Base-by-base conservation (phyloP, 441 rosid genomes). In the Jatropha podagrica region DNA sequence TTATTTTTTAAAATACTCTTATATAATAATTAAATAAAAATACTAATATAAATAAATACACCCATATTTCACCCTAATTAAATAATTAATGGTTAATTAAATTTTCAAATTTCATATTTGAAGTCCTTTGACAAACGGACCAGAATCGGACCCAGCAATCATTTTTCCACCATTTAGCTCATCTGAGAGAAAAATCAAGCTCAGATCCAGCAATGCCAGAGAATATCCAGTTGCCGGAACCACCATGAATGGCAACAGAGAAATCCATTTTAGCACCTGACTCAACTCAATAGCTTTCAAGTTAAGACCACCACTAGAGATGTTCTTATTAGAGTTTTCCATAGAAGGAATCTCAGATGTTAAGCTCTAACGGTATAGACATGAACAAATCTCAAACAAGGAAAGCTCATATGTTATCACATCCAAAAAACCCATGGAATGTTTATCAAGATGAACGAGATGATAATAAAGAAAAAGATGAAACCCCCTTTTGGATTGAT, bases 241-340 rank as follows among this genome's bases (percentile, higher is more conserved):
- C 80, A 54, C 81, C 82, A 13, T 86, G 80, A 65, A 85, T 87
- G 72, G 92, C 91, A 73, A 89, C 92, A 52, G 89, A 85, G 72
- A 89, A 90, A 0, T 87, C 89, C 78, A 93, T 87, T 78, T 87
- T 90, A 42, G 92, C 89, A 6, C 92, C 90, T 37, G 91, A 79
- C 3, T 87, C 78, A 92, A 78, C 90, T 92, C 92, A 20, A 93
- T 90, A 17, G 92, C 95, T 79, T 85, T 88, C 74, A 87, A 79
- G 77, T 86, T 84, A 8, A 88, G 74, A 76, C 85, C 85, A 20
- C 32, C 49, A 52, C 46, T 63, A 4, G 82, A 55, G 14, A 69
- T 40, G 41, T 46, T 77, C 63, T 69, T 77, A 68, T 71, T 88
- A 83, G 86, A 82, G 83, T 77, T 80, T 59, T 83, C 91, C 94